Evolutionary conservation across 768 basidiomycete genomes (phyloP).

Genomic region (Nidularia pulvinata): DNA sequence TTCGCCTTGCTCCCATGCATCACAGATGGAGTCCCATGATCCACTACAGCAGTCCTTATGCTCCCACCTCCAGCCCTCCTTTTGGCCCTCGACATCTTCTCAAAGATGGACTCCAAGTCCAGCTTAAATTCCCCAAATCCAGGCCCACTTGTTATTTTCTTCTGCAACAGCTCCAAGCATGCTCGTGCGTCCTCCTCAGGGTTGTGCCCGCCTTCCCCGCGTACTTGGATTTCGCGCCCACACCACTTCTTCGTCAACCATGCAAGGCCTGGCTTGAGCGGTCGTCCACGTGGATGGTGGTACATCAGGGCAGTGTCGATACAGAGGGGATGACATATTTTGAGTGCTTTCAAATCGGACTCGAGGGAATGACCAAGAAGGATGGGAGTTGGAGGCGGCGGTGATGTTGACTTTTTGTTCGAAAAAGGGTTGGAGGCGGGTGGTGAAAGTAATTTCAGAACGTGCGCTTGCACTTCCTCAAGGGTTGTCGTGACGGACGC

Average conservation of each 20-base stretch:
- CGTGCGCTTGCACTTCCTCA: slow-evolving; percentile 70
- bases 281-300: slow-evolving; percentile 92
- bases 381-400: slow-evolving; percentile 60
- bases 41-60: slow-evolving; percentile 70
- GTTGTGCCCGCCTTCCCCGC: slow-evolving; percentile 87
- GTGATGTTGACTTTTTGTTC: slow-evolving; percentile 9
- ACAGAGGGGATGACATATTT: slow-evolving; percentile 81
- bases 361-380: slow-evolving; percentile 96
- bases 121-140: slow-evolving; percentile 88
- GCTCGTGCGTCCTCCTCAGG: slow-evolving; percentile 94
- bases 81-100: slow-evolving; percentile 67
- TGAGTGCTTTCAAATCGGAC: slow-evolving; percentile 89
- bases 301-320: slow-evolving; percentile 92
- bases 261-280: slow-evolving; percentile 94
- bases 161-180: slow-evolving; percentile 79
- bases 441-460: slow-evolving; percentile 64
- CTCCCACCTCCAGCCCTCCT: slow-evolving; percentile 31
- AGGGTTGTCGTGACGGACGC: slow-evolving; percentile 75
- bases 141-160: slow-evolving; percentile 76
- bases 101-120: slow-evolving; percentile 88
- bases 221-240: slow-evolving; percentile 82
- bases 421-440: slow-evolving; percentile 41
- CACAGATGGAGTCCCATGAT: slow-evolving; percentile 79
- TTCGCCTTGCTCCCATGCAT: slow-evolving; percentile 89
- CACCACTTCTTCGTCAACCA: slow-evolving; percentile 98